phyloP scores from a whole-genome alignment of 768 basidiomycete genomes.

The Lentinus brumalis region DNA sequence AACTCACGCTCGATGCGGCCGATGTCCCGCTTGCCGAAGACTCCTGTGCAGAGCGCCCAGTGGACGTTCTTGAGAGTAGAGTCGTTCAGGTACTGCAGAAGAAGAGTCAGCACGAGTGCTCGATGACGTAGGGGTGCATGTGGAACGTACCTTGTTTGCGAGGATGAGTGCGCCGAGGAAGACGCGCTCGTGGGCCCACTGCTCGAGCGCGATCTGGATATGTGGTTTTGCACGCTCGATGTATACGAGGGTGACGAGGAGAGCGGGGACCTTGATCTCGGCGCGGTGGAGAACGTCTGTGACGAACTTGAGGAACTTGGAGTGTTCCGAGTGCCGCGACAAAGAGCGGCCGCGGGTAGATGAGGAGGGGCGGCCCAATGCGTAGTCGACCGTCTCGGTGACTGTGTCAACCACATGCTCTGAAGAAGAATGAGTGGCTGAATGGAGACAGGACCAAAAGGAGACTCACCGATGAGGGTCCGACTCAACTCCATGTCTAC shows the following conservation, averaged over 20 bases:
- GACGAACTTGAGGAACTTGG: conserved; percentile 66
- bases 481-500: conserved; percentile 64
- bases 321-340: conserved; percentile 51
- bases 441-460: background rate
- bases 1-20: conserved; percentile 84
- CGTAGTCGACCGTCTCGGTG: conserved; percentile 73
- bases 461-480: conserved; percentile 62
- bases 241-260: conserved; percentile 75
- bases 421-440: conserved; percentile 28
- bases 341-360: conserved; percentile 50
- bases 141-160: conserved; percentile 70
- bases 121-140: conserved; percentile 23
- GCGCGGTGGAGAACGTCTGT: conserved; percentile 69
- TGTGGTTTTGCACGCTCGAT: conserved; percentile 77
- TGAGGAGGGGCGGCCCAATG: conserved; percentile 67
- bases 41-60: conserved; percentile 84
- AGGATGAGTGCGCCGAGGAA: conserved; percentile 89
- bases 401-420: conserved; percentile 73
- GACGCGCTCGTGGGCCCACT: conserved; percentile 88
- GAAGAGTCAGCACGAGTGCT: background rate
- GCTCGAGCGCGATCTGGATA: conserved; percentile 77
- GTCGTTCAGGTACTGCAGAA: conserved; percentile 75
- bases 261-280: conserved; percentile 68
- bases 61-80: conserved; percentile 90
- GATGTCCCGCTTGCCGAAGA: conserved; percentile 80